Evolutionary conservation across 345 rosid genomes (phyloP).

Genomic region (Geranium rotundifolium): DNA sequence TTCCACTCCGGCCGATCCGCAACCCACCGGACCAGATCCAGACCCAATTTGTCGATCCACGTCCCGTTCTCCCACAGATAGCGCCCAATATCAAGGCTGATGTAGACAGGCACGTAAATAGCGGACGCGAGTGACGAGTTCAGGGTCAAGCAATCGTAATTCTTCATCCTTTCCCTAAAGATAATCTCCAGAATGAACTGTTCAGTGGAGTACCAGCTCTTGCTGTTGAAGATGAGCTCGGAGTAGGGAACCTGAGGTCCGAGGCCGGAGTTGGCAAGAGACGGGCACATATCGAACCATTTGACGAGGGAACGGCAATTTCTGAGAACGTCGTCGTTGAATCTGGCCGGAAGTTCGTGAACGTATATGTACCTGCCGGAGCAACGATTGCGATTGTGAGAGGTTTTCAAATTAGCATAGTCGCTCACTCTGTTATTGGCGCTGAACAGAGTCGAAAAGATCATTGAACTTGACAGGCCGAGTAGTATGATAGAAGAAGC

Average conservation of each 20-base stretch:
- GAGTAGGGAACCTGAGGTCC: slow-evolving; percentile 41
- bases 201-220: slow-evolving; percentile 38
- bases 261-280: slow-evolving; percentile 20
- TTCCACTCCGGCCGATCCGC: slow-evolving; percentile 18
- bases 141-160: slow-evolving; percentile 33
- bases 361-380: slow-evolving; percentile 18
- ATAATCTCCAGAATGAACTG: slow-evolving; percentile 45
- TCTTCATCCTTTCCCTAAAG: slow-evolving; percentile 42
- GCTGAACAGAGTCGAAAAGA: too few relatives aligned
- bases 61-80: slow-evolving; percentile 23
- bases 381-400: slow-evolving; percentile 19
- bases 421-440: too few relatives aligned
- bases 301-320: slow-evolving; percentile 13
- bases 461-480: too few relatives aligned
- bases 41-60: slow-evolving; percentile 11
- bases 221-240: slow-evolving; percentile 35
- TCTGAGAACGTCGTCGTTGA: slow-evolving; percentile 18
- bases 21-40: slow-evolving; percentile 16
- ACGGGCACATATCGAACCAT: slow-evolving; percentile 20
- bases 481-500: too few relatives aligned
- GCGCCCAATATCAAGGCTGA: slow-evolving; percentile 39
- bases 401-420: too few relatives aligned
- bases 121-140: slow-evolving; percentile 43
- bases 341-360: slow-evolving; percentile 16
- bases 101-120: slow-evolving; percentile 39